Percentiles rank a stretch among this genome's conserved stretches.
phyloP scores from a whole-genome alignment of 78 protist species.

The Cavenderia fasciculata region DNA sequence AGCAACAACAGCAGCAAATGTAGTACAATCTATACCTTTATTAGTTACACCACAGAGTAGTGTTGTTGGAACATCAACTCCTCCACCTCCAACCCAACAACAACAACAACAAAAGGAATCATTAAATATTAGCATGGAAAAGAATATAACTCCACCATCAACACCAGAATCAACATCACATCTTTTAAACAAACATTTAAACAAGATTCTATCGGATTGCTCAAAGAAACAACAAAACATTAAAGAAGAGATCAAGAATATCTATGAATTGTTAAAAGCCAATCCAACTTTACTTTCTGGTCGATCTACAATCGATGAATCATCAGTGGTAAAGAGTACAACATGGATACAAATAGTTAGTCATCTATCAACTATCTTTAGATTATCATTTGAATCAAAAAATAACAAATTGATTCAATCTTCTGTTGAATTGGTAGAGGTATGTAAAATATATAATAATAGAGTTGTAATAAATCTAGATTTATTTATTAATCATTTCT shows the following conservation, averaged over 20 bases:
- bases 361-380: constrained; percentile 30
- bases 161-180: constrained; percentile 23
- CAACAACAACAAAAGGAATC: background rate
- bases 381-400: constrained; percentile 32
- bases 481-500: background rate
- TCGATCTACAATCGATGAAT: background rate
- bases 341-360: constrained; percentile 4
- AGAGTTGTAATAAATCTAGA: background rate
- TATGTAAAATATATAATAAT: background rate
- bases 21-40: background rate
- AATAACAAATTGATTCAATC: constrained; percentile 21
- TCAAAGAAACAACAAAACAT: constrained; percentile 54
- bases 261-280: constrained; percentile 30
- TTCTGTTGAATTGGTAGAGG: constrained; percentile 47
- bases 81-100: background rate
- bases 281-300: constrained; percentile 34
- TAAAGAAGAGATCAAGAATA: constrained; percentile 43
- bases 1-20: background rate
- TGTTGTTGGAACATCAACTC: background rate
- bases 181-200: constrained; percentile 19
- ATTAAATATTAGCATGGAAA: background rate
- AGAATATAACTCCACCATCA: background rate
- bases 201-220: constrained; percentile 31
- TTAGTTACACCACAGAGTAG: too few species aligned
- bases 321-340: background rate